Percentiles rank a stretch among this genome's conserved stretches.
phyloP scores from a whole-genome alignment of 139 green algal species.

The Chlorella sp. region DNA sequence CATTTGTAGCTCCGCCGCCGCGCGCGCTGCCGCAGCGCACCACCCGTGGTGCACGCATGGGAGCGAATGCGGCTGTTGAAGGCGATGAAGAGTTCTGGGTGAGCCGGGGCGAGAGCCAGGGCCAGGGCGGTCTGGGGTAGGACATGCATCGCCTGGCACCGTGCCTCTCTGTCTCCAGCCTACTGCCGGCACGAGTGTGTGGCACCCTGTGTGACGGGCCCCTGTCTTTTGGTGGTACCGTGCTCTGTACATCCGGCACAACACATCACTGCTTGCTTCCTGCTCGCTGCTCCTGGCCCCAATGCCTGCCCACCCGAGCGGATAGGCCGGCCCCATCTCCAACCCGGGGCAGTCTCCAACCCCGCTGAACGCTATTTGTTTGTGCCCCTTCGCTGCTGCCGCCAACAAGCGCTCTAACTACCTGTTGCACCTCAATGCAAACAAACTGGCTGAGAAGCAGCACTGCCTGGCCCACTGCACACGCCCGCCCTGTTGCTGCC shows the following conservation, averaged over 20 bases:
- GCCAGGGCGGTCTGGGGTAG: too few species aligned
- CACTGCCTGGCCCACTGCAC: background rate
- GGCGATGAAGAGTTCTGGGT: constrained; percentile 90
- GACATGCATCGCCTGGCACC: too few species aligned
- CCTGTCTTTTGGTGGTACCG: too few species aligned
- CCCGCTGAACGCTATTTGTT: too few species aligned
- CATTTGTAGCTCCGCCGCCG: constrained; percentile 40
- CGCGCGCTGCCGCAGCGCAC: constrained; percentile 52
- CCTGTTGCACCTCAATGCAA: too few species aligned
- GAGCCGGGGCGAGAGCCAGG: background rate
- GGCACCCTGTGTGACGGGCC: background rate
- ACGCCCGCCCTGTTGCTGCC: background rate
- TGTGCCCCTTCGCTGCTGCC: too few species aligned
- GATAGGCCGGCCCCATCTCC: too few species aligned
- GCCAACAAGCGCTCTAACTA: too few species aligned
- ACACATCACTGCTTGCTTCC: background rate
- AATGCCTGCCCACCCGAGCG: background rate
- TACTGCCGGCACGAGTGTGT: background rate
- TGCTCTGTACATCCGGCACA: too few species aligned
- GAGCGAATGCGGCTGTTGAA: constrained; percentile 41
- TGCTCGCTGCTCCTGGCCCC: background rate
- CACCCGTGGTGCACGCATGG: constrained; percentile 61
- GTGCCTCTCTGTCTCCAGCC: background rate
- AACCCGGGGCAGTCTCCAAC: too few species aligned
- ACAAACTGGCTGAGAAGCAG: background rate